phyloP scores from a whole-genome alignment of 352 stramenopile species.

The Pythium volutum region DNA sequence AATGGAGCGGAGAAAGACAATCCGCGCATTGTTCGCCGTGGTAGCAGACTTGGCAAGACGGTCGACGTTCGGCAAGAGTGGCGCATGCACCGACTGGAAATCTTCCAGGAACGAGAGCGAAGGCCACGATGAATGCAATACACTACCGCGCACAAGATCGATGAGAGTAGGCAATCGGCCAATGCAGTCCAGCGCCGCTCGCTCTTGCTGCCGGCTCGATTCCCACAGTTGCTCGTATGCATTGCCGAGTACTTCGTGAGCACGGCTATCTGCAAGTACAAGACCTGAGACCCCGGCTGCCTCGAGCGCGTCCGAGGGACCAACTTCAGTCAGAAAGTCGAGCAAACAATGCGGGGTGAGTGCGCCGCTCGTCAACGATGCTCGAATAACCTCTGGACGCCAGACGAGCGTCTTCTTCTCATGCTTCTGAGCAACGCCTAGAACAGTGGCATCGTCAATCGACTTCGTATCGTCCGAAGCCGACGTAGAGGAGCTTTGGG shows the following conservation, averaged over 20 bases:
- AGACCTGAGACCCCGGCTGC: slow-evolving; percentile 31
- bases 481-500: not conserved
- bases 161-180: slow-evolving; percentile 50
- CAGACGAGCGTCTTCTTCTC: slow-evolving; percentile 66
- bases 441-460: slow-evolving; percentile 66
- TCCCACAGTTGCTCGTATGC: slow-evolving; percentile 78
- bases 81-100: slow-evolving; percentile 63
- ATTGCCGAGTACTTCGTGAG: slow-evolving; percentile 45
- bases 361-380: slow-evolving; percentile 59
- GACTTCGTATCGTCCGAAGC: slow-evolving; percentile 25
- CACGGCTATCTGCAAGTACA: slow-evolving; percentile 39
- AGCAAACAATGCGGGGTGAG: slow-evolving; percentile 64
- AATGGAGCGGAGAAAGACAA: slow-evolving; percentile 71
- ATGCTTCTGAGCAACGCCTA: slow-evolving; percentile 57
- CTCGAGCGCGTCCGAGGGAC: slow-evolving; percentile 56
- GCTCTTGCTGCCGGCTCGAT: slow-evolving; percentile 49
- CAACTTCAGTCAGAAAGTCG: slow-evolving; percentile 64
- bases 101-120: slow-evolving; percentile 56
- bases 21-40: slow-evolving; percentile 36
- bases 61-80: slow-evolving; percentile 65
- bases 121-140: slow-evolving; percentile 52
- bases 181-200: slow-evolving; percentile 70
- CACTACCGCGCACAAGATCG: slow-evolving; percentile 66
- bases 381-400: slow-evolving; percentile 55
- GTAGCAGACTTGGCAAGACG: slow-evolving; percentile 23